A percentile compares a stretch with the other conserved stretches of the same genome.
Evolutionary conservation across 441 rosid species (phyloP).

Genomic region (Erodium trifolium): DNA sequence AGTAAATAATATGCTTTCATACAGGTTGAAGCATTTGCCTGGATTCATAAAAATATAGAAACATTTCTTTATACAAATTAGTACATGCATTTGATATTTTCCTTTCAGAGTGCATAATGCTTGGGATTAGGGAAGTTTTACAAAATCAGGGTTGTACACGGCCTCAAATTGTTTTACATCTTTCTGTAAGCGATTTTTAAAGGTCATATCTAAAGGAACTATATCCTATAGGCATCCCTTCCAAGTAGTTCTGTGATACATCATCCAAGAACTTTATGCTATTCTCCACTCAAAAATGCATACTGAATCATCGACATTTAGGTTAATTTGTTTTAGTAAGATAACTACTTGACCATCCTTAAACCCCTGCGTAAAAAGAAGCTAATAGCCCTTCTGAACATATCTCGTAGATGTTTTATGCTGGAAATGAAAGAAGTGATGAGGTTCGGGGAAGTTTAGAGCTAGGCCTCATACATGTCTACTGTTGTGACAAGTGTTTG

Average conservation of each 20-base stretch:
- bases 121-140: no score
- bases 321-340: background rate
- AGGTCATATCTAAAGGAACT: no score
- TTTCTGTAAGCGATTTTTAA: no score
- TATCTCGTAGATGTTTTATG: background rate
- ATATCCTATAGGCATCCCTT: background rate
- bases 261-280: background rate
- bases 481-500: background rate
- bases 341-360: background rate
- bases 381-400: slow-evolving; percentile 1
- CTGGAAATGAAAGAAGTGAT: background rate
- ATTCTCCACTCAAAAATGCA: background rate
- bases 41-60: no score
- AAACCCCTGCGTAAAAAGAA: background rate
- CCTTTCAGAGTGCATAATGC: no score
- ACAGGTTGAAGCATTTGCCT: no score
- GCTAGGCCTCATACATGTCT: background rate
- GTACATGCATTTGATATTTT: no score
- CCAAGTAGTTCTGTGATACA: background rate
- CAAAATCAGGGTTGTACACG: no score
- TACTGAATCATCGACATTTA: background rate
- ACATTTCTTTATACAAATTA: no score
- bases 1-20: no score
- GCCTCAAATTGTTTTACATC: no score
- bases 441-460: background rate